phyloP scores from a whole-genome alignment of 495 filamentous ascomycete species.

The Aspergillus heteromorphus region DNA sequence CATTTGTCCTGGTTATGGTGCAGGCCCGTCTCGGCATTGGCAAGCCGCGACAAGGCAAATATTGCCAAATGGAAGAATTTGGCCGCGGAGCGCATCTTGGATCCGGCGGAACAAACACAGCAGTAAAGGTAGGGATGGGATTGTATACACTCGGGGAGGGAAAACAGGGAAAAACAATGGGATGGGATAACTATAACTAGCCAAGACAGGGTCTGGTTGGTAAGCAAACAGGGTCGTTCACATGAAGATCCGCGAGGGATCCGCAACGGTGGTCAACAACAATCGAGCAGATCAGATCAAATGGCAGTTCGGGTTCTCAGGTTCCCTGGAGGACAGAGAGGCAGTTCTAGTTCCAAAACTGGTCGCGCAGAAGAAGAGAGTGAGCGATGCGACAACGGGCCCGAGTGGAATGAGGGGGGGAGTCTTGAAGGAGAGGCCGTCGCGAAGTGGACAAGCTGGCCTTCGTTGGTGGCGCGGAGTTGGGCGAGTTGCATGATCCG shows the following conservation, averaged over 20 bases:
- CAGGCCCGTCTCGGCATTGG: conserved; percentile 26
- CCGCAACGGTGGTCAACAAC: background rate
- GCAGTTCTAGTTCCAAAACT: background rate
- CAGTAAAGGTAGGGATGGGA: background rate
- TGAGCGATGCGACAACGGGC: background rate
- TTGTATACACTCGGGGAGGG: background rate
- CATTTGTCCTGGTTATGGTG: conserved; percentile 45
- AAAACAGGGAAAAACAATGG: background rate
- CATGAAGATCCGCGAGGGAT: conserved; percentile 13
- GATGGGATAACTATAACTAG: background rate
- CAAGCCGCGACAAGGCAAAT: conserved; percentile 62
- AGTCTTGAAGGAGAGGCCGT: conserved; percentile 11
- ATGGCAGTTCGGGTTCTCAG: no score
- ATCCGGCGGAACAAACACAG: background rate
- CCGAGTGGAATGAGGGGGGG: conserved; percentile 6
- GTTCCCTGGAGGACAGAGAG: background rate
- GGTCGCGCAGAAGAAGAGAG: background rate
- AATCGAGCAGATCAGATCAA: background rate
- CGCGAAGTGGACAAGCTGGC: conserved; percentile 32
- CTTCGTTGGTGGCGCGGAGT: conserved; percentile 22
- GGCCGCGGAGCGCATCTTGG: conserved; percentile 59
- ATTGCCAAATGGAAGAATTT: conserved; percentile 71
- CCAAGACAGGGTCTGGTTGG: background rate
- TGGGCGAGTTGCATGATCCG: conserved; percentile 12
- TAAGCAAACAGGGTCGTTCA: conserved; percentile 1